Conservation (phyloP, 2,329 filamentous ascomycete genomes). For the Claviceps pusilla region DNA sequence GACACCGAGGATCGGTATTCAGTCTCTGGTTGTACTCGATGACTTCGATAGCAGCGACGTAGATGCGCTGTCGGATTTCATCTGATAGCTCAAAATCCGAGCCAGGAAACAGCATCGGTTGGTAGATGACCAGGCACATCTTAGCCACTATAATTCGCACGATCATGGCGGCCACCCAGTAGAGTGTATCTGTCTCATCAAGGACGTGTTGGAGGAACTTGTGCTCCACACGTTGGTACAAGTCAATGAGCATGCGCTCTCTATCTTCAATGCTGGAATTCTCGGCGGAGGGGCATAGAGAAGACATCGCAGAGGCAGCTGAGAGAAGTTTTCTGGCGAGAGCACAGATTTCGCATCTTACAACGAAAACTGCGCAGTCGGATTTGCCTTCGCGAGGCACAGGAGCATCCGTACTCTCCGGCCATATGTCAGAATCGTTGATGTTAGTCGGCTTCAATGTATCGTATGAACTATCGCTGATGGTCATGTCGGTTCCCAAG, state of each 20-base stretch:
- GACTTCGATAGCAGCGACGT: constrained; percentile 58
- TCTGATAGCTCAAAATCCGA: constrained; percentile 40
- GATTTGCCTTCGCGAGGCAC: constrained; percentile 33
- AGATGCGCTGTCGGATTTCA: constrained; percentile 52
- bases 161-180: constrained; percentile 55
- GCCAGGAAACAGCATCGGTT: constrained; percentile 51
- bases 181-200: constrained; percentile 35
- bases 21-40: constrained; percentile 54
- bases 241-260: constrained; percentile 33
- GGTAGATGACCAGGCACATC: constrained; percentile 62
- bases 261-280: constrained; percentile 19
- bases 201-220: constrained; percentile 39
- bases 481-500: constrained; percentile 31
- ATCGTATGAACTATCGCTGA: constrained; percentile 28
- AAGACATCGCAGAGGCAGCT: constrained; percentile 19
- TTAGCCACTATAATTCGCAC: constrained; percentile 61
- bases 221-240: constrained; percentile 38
- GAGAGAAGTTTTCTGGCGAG: constrained; percentile 22
- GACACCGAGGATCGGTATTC: constrained; percentile 39
- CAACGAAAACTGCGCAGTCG: constrained; percentile 32
- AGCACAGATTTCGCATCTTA: constrained; percentile 37
- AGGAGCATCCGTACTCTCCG: constrained; percentile 32
- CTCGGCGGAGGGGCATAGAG: constrained; percentile 15
- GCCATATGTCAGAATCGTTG: constrained; percentile 32
- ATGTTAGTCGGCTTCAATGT: constrained; percentile 34